Evolutionary conservation across 2,329 filamentous ascomycete species (phyloP).

Genomic region (Amphichorda felina): DNA sequence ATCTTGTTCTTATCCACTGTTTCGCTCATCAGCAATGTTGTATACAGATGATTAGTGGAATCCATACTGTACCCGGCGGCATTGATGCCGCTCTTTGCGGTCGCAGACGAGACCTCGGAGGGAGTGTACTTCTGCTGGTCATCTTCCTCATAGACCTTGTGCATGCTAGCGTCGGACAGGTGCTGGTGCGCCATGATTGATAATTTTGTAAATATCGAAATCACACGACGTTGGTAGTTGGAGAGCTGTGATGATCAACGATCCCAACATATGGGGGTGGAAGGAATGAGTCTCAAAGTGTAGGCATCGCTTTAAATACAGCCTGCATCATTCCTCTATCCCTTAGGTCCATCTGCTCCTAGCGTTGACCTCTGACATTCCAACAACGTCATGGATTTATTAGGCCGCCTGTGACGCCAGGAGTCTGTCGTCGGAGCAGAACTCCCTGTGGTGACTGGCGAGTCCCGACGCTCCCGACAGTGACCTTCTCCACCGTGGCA

Average conservation of each 20-base stretch:
- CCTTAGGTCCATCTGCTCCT: no score
- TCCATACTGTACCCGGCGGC: constrained; percentile 1
- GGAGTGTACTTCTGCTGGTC: constrained; percentile 1
- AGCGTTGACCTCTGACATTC: no score
- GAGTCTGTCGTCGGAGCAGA: no score
- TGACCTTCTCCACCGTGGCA: no score
- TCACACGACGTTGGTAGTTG: neutral
- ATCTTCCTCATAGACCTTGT: neutral
- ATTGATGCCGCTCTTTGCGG: neutral
- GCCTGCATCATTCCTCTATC: no score
- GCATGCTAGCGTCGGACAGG: neutral
- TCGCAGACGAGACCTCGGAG: neutral
- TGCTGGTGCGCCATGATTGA: neutral
- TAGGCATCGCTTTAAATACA: no score
- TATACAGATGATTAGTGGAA: neutral
- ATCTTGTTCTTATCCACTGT: constrained; percentile 2
- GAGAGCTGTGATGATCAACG: neutral
- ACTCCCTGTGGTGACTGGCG: no score
- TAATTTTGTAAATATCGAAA: neutral
- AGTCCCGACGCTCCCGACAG: no score
- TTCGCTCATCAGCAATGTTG: neutral
- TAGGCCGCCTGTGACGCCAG: no score
- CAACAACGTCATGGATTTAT: no score
- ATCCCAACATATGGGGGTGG: no score
- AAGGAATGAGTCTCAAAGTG: no score